A percentile compares a stretch with the other conserved stretches of the same genome.
Evolutionary conservation across 2,329 filamentous ascomycete genomes (phyloP).

Genomic region (Aurifilum marmelostoma): DNA sequence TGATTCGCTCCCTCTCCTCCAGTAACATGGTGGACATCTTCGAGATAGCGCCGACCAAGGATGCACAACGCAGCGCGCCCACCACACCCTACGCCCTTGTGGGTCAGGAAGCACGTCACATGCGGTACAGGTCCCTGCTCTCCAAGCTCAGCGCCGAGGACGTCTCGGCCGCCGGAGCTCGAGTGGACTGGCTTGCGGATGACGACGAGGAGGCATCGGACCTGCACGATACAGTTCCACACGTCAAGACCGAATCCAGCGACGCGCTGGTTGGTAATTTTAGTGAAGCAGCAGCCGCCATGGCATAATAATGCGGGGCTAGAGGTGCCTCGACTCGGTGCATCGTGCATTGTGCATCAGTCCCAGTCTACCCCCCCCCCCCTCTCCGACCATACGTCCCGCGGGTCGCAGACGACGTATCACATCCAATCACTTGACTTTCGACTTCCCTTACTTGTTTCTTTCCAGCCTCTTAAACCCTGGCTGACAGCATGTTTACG

Average conservation of each 20-base stretch:
- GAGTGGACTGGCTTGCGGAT: conserved; percentile 58
- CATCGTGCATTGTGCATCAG: neutral
- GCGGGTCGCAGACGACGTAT: conserved; percentile 27
- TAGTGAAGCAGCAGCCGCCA: conserved; percentile 60
- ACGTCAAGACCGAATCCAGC: conserved; percentile 44
- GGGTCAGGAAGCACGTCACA: conserved; percentile 58
- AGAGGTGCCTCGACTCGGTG: conserved; percentile 17
- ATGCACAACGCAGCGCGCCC: conserved; percentile 39
- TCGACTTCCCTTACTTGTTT: conserved; percentile 20
- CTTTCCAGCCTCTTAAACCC: conserved; percentile 22
- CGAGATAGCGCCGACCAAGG: conserved; percentile 61
- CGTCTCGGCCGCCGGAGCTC: conserved; percentile 46
- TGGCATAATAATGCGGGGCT: conserved; percentile 44
- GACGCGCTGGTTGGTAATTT: conserved; percentile 62
- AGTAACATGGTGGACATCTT: conserved; percentile 72
- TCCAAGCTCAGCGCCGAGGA: conserved; percentile 59
- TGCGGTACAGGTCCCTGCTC: conserved; percentile 64
- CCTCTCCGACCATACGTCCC: conserved; percentile 4
- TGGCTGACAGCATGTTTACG: conserved; percentile 20
- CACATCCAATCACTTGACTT: conserved; percentile 26
- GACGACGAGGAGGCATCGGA: conserved; percentile 55
- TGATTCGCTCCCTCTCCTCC: conserved; percentile 29
- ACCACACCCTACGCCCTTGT: conserved; percentile 51
- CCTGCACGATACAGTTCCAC: conserved; percentile 44
- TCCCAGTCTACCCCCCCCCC: conserved; percentile 21